phyloP scores from a whole-genome alignment of 73 alveolate species.

The Tetrahymena malaccensis region DNA sequence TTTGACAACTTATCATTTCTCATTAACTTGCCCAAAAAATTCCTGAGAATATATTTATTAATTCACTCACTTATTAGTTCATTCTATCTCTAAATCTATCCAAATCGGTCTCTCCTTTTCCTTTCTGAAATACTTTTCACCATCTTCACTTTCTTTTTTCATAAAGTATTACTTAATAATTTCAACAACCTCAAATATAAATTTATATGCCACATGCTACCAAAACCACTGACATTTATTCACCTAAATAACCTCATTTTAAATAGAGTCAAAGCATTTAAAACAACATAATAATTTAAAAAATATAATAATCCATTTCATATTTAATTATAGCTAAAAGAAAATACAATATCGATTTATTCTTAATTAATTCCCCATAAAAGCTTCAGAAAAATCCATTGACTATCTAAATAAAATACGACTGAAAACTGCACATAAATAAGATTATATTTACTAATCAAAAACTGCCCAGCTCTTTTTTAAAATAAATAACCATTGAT shows the following conservation, averaged over 20 bases:
- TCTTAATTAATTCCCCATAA: not conserved
- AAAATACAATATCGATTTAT: not conserved
- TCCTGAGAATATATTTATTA: not conserved
- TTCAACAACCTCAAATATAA: not conserved
- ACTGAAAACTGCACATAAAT: not conserved
- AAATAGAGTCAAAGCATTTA: not conserved
- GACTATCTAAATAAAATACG: not conserved
- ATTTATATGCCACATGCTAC: not conserved
- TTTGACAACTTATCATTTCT: not conserved
- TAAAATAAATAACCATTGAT: not conserved
- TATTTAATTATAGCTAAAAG: not conserved
- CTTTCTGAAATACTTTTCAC: not conserved
- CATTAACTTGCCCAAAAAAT: not conserved
- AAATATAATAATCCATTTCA: not conserved
- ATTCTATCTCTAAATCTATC: not conserved
- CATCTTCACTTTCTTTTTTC: no score
- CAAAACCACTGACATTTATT: not conserved
- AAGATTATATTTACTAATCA: not conserved
- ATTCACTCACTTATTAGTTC: no score
- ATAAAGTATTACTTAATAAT: no score
- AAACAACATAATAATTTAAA: not conserved
- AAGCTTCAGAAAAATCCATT: not conserved
- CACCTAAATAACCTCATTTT: not conserved
- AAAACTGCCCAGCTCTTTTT: not conserved
- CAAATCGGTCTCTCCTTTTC: not conserved